Conservation (phyloP, 1,284 basidiomycete genomes). For the Sporisorium graminicola region DNA sequence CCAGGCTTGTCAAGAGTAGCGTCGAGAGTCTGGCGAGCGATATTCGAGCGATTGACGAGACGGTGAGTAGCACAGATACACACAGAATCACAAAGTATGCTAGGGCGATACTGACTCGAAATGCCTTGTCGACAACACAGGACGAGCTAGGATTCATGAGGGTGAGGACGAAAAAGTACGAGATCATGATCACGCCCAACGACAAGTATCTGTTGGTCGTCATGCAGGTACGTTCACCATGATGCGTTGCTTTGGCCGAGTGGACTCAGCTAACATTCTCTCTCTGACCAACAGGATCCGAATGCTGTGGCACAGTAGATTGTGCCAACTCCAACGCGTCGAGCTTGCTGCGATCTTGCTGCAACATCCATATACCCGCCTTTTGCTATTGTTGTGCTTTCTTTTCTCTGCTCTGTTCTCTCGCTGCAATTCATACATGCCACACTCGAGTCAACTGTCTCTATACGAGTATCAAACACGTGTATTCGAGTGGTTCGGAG, state of each 20-base stretch:
- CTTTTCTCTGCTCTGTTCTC: conserved; percentile 6
- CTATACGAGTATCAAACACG: not conserved
- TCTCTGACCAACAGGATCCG: conserved; percentile 9
- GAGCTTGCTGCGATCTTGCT: not conserved
- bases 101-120: not conserved
- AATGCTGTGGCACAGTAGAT: conserved; percentile 12
- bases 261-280: not conserved
- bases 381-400: not conserved
- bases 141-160: conserved; percentile 63
- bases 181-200: conserved; percentile 67
- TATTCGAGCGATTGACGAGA: conserved; percentile 42
- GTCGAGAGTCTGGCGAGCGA: conserved; percentile 44
- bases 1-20: conserved; percentile 48
- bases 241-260: not conserved
- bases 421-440: conserved; percentile 9
- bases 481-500: not conserved
- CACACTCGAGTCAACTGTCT: not conserved
- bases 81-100: not conserved
- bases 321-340: not conserved
- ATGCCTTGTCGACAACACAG: conserved; percentile 7
- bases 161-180: conserved; percentile 63
- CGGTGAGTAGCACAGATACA: conserved; percentile 20
- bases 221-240: conserved; percentile 55
- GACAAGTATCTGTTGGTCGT: conserved; percentile 67
- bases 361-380: conserved; percentile 19